Evolutionary conservation across 768 basidiomycete genomes (phyloP), one percentile per base, ranked within the genome.

Genomic region (Mycena rebaudengoi): DNA sequence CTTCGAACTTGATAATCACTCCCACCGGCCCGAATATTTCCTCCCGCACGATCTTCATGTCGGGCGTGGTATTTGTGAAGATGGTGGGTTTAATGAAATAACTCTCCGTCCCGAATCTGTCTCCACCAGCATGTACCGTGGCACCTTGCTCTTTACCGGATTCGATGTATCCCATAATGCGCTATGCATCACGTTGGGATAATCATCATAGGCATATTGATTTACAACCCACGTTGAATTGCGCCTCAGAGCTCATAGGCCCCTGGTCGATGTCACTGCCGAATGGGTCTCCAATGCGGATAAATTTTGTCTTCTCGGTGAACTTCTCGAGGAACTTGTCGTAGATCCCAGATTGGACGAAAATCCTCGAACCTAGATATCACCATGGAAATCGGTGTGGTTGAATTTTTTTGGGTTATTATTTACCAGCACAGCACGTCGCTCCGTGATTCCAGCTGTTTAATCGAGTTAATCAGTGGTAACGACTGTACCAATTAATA

Each of bases 11-110:
- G 75, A 84, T 78, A 25, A 91, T 70, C 59, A 85, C 87, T 55
- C 84, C 83, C 59, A 90, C 88, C n/a, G 89, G 88, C n/a, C 88
- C 88, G 70, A 89, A 88, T 71, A 89, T 88, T 76, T 89, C 82
- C 68, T 85, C 85, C 58, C 74, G 74, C 26, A 87, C 83, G 70
- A 89, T 88, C 71, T 79, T 82, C 86, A 88, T 88, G 53, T 83
- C 76, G 16, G 80, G 77, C 35, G 74, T 81, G 62, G 81, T 81
- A 67, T 89, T 79, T n/a, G 85, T 83, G 74, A 89, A 85, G 69
- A 89, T 83, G 12, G 89, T 90, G 1, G 85, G 88, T 72, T 85
- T 46, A 75, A 91, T 82, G 77, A 81, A 90, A 78, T 79, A 89
- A 11, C 90, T 89, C 69, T 84, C 80, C 1, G 72, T 71, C 7